A percentile compares a stretch with the other conserved stretches of the same genome.
Conservation (phyloP, 1,284 basidiomycete species). For the Mycena citricolor region DNA sequence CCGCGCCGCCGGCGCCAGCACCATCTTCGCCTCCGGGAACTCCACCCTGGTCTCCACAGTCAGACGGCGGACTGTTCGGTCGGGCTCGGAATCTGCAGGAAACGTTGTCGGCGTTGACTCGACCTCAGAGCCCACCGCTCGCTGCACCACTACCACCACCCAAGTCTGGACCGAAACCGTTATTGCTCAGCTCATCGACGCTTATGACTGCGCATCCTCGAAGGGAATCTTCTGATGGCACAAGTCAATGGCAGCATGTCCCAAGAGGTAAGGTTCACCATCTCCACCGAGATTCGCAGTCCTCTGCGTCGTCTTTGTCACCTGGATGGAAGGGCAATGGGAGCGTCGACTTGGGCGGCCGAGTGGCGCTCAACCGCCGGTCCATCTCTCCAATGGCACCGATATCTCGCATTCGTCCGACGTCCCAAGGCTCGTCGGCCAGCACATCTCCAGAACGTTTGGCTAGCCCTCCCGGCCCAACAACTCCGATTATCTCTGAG, state of each 20-base stretch:
- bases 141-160: slow-evolving; percentile 24
- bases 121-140: slow-evolving; percentile 22
- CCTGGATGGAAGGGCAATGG: slow-evolving; percentile 39
- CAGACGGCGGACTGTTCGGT: slow-evolving; percentile 38
- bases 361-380: slow-evolving; percentile 60
- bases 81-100: slow-evolving; percentile 41
- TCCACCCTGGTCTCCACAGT: slow-evolving; percentile 36
- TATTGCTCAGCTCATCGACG: slow-evolving; percentile 52
- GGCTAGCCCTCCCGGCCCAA: slow-evolving; percentile 25
- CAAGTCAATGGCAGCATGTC: slow-evolving; percentile 50
- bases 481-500: slow-evolving; percentile 1
- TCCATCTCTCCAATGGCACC: slow-evolving; percentile 74
- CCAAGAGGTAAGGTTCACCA: slow-evolving; percentile 40
- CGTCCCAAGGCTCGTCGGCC: slow-evolving; percentile 30
- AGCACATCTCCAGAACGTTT: slow-evolving; percentile 30
- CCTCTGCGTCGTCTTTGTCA: slow-evolving; percentile 62
- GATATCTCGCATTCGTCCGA: slow-evolving; percentile 37
- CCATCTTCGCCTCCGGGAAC: slow-evolving; percentile 40
- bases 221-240: slow-evolving; percentile 23
- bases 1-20: slow-evolving; percentile 18
- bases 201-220: slow-evolving; percentile 39
- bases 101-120: slow-evolving; percentile 44
- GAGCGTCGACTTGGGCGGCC: slow-evolving; percentile 51
- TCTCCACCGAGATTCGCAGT: slow-evolving; percentile 53
- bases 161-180: slow-evolving; percentile 53